Conservation (phyloP, 2,329 filamentous ascomycete genomes). For the Hypoxylon sp. region DNA sequence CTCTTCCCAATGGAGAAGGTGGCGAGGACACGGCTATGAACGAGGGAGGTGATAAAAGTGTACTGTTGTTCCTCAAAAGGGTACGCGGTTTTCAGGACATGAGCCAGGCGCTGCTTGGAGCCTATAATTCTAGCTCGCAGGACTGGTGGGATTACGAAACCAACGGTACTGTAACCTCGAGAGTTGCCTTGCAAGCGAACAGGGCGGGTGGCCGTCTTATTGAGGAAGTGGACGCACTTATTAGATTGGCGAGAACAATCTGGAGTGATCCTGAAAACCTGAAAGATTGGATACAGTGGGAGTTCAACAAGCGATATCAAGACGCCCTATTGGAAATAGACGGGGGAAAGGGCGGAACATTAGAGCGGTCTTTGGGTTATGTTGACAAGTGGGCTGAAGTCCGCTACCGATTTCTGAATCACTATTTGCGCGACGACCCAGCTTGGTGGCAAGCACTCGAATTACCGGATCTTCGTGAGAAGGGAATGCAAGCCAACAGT, state of each 20-base stretch:
- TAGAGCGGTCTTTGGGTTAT: conserved; percentile 7
- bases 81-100: no score
- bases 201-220: conserved; percentile 3
- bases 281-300: conserved; percentile 10
- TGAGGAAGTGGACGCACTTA: conserved; percentile 14
- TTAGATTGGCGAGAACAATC: conserved; percentile 13
- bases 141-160: no score
- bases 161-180: no score
- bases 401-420: conserved; percentile 29
- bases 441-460: background rate
- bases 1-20: no score
- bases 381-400: conserved; percentile 26
- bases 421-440: conserved; percentile 35
- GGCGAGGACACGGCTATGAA: no score
- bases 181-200: background rate
- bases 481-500: conserved; percentile 21
- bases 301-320: conserved; percentile 7
- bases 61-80: no score
- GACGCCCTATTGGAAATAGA: background rate
- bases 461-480: background rate
- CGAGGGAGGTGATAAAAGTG: no score
- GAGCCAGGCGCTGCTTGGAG: no score
- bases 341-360: background rate
- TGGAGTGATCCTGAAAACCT: background rate
- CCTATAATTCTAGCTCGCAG: no score